These are phyloP conservation scores for Solanum pinnatisectum DNA, from an alignment of 257 asterid genomes.

Conservation along the genomic window DNA sequence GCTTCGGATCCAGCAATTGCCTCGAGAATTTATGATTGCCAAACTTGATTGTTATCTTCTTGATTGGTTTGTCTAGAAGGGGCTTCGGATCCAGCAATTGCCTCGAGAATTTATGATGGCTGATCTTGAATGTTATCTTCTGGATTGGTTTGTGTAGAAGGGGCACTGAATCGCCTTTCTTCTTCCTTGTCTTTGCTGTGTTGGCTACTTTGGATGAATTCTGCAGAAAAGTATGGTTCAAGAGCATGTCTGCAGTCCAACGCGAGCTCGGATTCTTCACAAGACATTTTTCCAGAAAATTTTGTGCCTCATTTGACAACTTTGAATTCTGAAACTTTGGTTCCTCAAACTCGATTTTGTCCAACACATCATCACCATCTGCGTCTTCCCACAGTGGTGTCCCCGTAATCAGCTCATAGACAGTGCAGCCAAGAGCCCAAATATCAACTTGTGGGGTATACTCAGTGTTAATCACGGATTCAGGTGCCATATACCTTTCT, in stretches of 20 bases:
- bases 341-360: neutral
- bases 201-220: neutral
- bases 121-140: too few relatives aligned
- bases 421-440: constrained; percentile 7
- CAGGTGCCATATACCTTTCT: neutral
- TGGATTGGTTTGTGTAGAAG: too few relatives aligned
- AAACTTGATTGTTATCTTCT: neutral
- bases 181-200: neutral
- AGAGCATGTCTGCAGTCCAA: neutral
- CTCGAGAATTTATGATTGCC: neutral
- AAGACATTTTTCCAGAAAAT: neutral
- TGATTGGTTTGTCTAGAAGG: neutral
- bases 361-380: neutral
- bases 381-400: neutral
- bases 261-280: neutral
- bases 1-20: too few relatives aligned
- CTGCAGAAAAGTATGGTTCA: constrained; percentile 1
- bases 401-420: constrained; percentile 1
- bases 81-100: too few relatives aligned
- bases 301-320: neutral
- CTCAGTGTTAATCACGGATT: neutral
- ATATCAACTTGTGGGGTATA: neutral
- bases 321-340: neutral
- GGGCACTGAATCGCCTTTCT: neutral
- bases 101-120: too few relatives aligned